Base-by-base conservation (phyloP, 192 early-diverging fungal species). In the Phycomyces blakesleeanus region DNA sequence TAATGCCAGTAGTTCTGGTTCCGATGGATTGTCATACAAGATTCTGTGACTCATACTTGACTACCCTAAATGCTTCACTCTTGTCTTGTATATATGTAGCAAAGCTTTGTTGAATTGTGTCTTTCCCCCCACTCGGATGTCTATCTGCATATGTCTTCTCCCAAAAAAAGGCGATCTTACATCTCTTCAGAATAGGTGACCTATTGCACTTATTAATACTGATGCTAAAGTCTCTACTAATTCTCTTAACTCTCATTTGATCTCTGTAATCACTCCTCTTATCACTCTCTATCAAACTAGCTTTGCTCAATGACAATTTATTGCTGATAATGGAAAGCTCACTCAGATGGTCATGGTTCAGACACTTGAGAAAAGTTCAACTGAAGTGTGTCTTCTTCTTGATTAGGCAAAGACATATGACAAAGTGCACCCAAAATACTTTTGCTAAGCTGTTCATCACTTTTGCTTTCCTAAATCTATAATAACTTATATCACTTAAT, bases 391-490 rank as follows among this genome's bases (percentile, higher is more conserved):
- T n/a, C 14, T 60, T 0, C 15, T 55, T 1, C 25, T 72, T 18
- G 70, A 72, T 18, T 58, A 66, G 29, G 59, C 61, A 40, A 72
- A 66, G 29, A 61, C 61, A 0, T 73, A 64, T 51, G 71, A 73
- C 27, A 18, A 61, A 34, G 71, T 67, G 0, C 56, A 73, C 21
- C 53, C 40, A n/a, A 22, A 5, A 1, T 67, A 68, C 51, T 40
- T 68, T 0, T 16, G 20, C n/a, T 10, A n/a, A 2, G 34, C 51
- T 5, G 53, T 63, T 0, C 20, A 38, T 14, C 5, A 2, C 2
- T 67, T 54, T 44, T 29, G 58, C 4, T 63, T 67, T 40, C 61
- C 69, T 6, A 3, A 9, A 1, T 11, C 37, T 1, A 12, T 56
- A 25, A 20, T 49, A 1, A 0, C 2, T 0, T 26, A n/a, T 0